These are phyloP conservation scores for Cutaneotrichosporon mucoides DNA, from an alignment of 1,284 basidiomycete genomes.

Conservation along the genomic window DNA sequence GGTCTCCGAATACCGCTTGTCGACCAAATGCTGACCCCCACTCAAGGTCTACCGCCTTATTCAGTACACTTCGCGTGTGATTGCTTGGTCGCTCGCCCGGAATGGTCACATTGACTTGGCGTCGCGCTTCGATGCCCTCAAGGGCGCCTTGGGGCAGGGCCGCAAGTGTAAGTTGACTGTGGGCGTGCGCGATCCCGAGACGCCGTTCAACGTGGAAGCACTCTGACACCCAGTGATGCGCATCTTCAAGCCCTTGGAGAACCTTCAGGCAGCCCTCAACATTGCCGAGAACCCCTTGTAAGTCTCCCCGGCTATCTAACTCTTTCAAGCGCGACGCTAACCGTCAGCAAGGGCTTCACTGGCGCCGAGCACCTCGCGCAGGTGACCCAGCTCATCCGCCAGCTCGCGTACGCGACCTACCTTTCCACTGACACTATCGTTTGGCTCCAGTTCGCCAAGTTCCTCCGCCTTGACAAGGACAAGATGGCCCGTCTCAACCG, in stretches of 20 bases:
- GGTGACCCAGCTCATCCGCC: constrained; percentile 73
- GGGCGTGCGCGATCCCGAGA: neutral
- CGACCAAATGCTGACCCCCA: neutral
- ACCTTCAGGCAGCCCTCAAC: constrained; percentile 85
- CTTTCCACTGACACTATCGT: constrained; percentile 73
- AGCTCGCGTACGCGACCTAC: constrained; percentile 88
- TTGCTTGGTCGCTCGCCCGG: constrained; percentile 73
- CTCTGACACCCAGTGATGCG: constrained; percentile 68
- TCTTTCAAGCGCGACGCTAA: constrained; percentile 5
- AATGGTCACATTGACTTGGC: constrained; percentile 64
- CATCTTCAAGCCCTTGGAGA: constrained; percentile 89
- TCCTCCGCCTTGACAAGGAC: constrained; percentile 57
- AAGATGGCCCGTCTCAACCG: constrained; percentile 65
- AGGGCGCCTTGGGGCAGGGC: constrained; percentile 68
- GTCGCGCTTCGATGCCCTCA: constrained; percentile 71
- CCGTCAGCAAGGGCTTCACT: constrained; percentile 26
- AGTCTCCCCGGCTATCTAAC: constrained; percentile 12
- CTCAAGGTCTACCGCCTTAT: constrained; percentile 76
- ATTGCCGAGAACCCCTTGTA: constrained; percentile 56
- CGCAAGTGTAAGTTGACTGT: constrained; percentile 63
- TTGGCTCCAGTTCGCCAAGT: constrained; percentile 76
- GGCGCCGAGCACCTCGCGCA: constrained; percentile 63
- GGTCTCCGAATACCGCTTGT: neutral
- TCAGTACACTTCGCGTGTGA: constrained; percentile 87
- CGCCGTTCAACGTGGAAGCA: too few relatives aligned